Evolutionary conservation across 2,329 filamentous ascomycete species (phyloP).

Genomic region (Paraconiothyrium sp.): DNA sequence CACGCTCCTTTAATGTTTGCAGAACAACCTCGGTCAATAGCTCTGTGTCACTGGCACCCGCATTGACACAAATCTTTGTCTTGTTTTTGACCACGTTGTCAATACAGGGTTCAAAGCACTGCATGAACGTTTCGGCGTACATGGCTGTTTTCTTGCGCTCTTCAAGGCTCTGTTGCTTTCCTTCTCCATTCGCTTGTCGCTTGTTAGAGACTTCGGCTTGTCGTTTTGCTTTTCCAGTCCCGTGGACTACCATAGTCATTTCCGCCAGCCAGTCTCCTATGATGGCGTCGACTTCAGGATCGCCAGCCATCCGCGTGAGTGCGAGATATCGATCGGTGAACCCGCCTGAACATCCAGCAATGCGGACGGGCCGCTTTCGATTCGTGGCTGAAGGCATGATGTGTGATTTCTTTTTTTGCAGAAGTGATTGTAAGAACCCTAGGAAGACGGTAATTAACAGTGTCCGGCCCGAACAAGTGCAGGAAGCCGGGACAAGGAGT

Average conservation of each 20-base stretch:
- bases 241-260: slow-evolving; percentile 42
- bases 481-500: background rate
- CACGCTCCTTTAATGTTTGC: slow-evolving; percentile 6
- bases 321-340: slow-evolving; percentile 52
- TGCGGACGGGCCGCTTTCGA: slow-evolving; percentile 40
- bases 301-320: slow-evolving; percentile 42
- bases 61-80: slow-evolving; percentile 15
- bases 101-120: slow-evolving; percentile 48
- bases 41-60: slow-evolving; percentile 19
- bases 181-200: background rate
- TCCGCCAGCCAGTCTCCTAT: slow-evolving; percentile 43
- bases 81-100: slow-evolving; percentile 15
- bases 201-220: slow-evolving; percentile 6
- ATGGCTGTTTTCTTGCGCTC: slow-evolving; percentile 37
- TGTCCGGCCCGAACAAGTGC: background rate
- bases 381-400: slow-evolving; percentile 7
- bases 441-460: background rate
- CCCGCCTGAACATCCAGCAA: slow-evolving; percentile 50
- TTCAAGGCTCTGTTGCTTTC: slow-evolving; percentile 50
- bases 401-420: background rate
- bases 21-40: slow-evolving; percentile 15
- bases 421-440: too few relatives aligned
- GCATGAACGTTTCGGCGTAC: slow-evolving; percentile 57
- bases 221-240: slow-evolving; percentile 45
- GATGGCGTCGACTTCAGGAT: slow-evolving; percentile 38